A percentile compares a stretch with the other conserved stretches of the same genome.
These are phyloP conservation scores for Torulaspora globosa DNA, from an alignment of 1,139 yeast genomes.

Conservation along the genomic window DNA sequence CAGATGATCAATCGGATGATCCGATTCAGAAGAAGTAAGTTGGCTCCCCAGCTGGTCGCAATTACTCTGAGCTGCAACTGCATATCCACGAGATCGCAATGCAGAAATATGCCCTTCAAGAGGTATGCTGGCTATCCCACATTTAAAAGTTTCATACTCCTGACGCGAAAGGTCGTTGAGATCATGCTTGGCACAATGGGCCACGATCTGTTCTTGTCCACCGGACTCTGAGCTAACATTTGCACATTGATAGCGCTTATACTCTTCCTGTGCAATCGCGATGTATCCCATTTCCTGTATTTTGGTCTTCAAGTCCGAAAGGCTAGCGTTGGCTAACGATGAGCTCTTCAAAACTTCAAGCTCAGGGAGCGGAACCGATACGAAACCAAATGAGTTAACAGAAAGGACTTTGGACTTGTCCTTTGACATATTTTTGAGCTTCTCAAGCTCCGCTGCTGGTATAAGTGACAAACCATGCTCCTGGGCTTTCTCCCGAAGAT, in stretches of 20 bases:
- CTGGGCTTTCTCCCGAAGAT: conserved; percentile 39
- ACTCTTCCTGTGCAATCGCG: conserved; percentile 31
- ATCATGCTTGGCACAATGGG: conserved; percentile 14
- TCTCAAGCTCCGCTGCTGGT: conserved; percentile 31
- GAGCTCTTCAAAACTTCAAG: conserved; percentile 8
- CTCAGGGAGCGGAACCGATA: conserved; percentile 18
- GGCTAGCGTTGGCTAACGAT: conserved; percentile 10
- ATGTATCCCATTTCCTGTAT: conserved; percentile 32
- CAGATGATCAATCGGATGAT: conserved; percentile 20
- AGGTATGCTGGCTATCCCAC: conserved; percentile 15
- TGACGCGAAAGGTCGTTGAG: conserved; percentile 15
- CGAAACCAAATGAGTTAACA: conserved; percentile 25
- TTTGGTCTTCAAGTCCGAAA: conserved; percentile 22
- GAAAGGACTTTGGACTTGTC: conserved; percentile 25
- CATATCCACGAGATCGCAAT: conserved; percentile 14
- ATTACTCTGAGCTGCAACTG: conserved; percentile 7
- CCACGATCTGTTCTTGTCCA: conserved; percentile 8
- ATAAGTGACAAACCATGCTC: conserved; percentile 37
- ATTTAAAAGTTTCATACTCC: conserved; percentile 30
- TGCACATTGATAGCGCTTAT: conserved; percentile 7
- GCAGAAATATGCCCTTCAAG: conserved; percentile 14
- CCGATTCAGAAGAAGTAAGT: conserved; percentile 10
- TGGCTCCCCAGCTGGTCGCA: conserved; percentile 5
- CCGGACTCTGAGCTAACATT: conserved; percentile 5
- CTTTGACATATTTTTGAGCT: conserved; percentile 29